Conservation (phyloP, 2,329 filamentous ascomycete genomes). For the Talaromyces sp. region DNA sequence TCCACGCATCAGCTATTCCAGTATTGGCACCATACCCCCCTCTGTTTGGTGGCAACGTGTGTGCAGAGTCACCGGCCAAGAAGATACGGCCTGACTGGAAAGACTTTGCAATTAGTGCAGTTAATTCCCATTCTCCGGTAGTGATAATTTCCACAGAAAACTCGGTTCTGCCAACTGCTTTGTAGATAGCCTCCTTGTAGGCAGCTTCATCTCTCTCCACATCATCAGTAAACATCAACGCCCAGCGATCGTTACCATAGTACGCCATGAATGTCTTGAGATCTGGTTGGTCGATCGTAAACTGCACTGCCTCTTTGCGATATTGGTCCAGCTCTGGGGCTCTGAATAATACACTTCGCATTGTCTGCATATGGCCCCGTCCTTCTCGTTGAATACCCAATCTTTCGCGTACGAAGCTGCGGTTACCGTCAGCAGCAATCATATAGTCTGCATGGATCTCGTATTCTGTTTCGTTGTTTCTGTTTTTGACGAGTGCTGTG, state of each 20-base stretch:
- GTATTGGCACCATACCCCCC: constrained; percentile 22
- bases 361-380: constrained; percentile 17
- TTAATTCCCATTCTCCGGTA: constrained; percentile 28
- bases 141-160: constrained; percentile 27
- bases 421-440: constrained; percentile 46
- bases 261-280: constrained; percentile 19
- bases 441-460: constrained; percentile 30
- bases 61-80: constrained; percentile 14
- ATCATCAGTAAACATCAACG: constrained; percentile 19
- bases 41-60: constrained; percentile 12
- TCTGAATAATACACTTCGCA: constrained; percentile 20
- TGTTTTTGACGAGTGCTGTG: constrained; percentile 16
- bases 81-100: constrained; percentile 15
- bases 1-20: constrained; percentile 50
- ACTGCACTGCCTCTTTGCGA: constrained; percentile 16
- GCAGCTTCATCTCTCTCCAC: constrained; percentile 15
- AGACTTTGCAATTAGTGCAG: constrained; percentile 21
- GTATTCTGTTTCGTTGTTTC: constrained; percentile 7
- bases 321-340: constrained; percentile 13
- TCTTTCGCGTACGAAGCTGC: constrained; percentile 34
- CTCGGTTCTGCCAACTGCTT: constrained; percentile 25
- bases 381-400: constrained; percentile 17
- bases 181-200: constrained; percentile 17
- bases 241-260: constrained; percentile 21
- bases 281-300: constrained; percentile 20